Base-by-base conservation (phyloP, 2,329 filamentous ascomycete genomes). In the Penicillium italicum region DNA sequence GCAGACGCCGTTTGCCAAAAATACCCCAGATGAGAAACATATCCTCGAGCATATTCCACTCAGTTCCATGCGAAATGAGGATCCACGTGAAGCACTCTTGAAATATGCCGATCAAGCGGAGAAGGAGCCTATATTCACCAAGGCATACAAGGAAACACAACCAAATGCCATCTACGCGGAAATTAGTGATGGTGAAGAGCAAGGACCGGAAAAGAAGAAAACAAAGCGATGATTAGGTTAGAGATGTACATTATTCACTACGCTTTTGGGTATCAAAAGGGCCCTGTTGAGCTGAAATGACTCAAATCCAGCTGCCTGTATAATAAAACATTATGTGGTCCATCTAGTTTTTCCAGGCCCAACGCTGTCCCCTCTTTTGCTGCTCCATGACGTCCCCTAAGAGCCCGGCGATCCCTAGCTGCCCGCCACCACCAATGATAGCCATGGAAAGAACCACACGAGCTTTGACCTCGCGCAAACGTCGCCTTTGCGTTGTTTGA, bases 81-180 rank as follows among this genome's bases (percentile, higher is more conserved):
- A 99, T 77, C 94, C 94, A 0, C 81, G 94, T 61, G 94, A 96
- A 74, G 94, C 94, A 43, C 77, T 99, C 68, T 77, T 99, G 57
- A 97, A 95, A 77, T 99, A 97, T 79, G 93, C 91, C 36, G 90
- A 96, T 53, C 87, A 95, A 70, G 91, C 92, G 12, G 86, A 96
- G 74, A 93, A 90, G 70, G 92, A 97, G 70, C 93, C 92, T 0
- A 82, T 96, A 66, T 99, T 97, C 69, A 99, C 94, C 30, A 90
- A 89, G 63, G 94, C 92, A 16, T 99, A 91, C 89, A 89, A 88
- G 69, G 82, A 88, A 65, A 97, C 91, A 36, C 93, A 97, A 76
- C 94, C 94, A 0, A 87, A 92, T 64, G 91, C 92, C 26, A 88
- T 97, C 62, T 99, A 95, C 77, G 89, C 89, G 8, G 90, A 97